These are phyloP conservation scores for Capniomyces stellatus DNA, from an alignment of 371 early-diverging fungal genomes.

Conservation along the genomic window DNA sequence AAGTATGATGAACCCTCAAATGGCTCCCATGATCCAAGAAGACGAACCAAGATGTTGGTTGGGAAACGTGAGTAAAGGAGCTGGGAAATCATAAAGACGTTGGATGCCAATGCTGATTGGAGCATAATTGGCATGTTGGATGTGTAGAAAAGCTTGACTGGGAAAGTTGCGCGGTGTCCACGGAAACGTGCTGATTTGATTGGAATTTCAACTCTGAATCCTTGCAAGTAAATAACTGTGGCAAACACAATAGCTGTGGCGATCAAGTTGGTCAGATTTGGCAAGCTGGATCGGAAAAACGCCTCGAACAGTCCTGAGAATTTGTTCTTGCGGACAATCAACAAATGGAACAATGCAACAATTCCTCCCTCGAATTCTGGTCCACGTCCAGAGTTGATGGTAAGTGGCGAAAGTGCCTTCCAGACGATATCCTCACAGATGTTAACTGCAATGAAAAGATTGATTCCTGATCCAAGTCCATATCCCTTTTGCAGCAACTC, in stretches of 20 bases:
- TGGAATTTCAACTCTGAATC: conserved; percentile 98
- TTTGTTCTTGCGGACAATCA: conserved; percentile 94
- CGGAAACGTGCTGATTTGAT: conserved; percentile 91
- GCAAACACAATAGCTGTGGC: conserved; percentile 86
- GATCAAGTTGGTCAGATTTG: conserved; percentile 89
- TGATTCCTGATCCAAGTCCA: conserved; percentile 99
- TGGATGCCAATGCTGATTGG: conserved; percentile 92
- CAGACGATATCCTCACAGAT: conserved; percentile 99
- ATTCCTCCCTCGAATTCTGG: conserved; percentile 99
- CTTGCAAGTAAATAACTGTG: conserved; percentile 97
- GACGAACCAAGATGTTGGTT: conserved; percentile 75
- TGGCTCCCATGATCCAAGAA: conserved; percentile 96
- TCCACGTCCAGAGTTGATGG: conserved; percentile 93
- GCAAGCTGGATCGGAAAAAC: conserved; percentile 89
- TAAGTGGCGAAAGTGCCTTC: conserved; percentile 96
- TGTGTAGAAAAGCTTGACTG: conserved; percentile 99
- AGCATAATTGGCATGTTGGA: conserved; percentile 99
- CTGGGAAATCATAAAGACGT: conserved; percentile 93
- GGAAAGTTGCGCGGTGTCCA: conserved; percentile 94
- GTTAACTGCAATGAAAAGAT: conserved; percentile 98
- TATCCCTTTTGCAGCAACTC: conserved; percentile 99
- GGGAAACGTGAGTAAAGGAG: conserved; percentile 92
- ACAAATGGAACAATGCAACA: conserved; percentile 86
- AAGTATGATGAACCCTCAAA: conserved; percentile 77
- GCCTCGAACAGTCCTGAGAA: conserved; percentile 96